Base-by-base conservation (phyloP, 2,329 filamentous ascomycete genomes). In the Colletotrichum scovillei region DNA sequence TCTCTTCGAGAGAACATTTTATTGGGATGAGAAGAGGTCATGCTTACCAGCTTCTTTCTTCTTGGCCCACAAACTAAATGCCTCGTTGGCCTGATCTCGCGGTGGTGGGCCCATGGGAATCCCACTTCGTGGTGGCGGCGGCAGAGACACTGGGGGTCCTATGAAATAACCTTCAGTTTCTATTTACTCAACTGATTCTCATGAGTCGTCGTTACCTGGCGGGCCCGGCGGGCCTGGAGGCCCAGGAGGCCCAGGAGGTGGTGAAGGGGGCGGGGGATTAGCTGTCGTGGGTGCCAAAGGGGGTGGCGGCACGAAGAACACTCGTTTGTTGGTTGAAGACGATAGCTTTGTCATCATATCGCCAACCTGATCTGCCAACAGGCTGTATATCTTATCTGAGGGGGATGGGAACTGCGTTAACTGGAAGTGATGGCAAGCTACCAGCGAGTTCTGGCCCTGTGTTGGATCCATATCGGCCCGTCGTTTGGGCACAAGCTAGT, bases 351-450 rank as follows among this genome's bases (percentile, higher is more conserved):
- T 32, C 22, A 63, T 71, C 69, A 75, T 73, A 5, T 67, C 35
- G 24, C 5, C 22, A 16, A 72, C 30, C 4, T 57, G 46, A 16
- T 73, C 67, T 8, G n/a, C 26, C 5, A 64, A 42, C 60, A 78
- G 8, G 46, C 57, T 26, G 68, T 76, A 63, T 69, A 74, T 42
- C 69, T 52, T 14, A 53, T 76, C 75, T 24, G 72, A 74, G 0
- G 73, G 57, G 16, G 74, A 74, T 1, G 76, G 57, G 35, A 78
- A 76, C 2, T 72, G 67, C 14, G 76, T 63, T 12, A 78, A n/a
- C 12, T 76, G 71, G 22, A 70, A 69, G 22, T 78, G 74, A 28
- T 74, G 62, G 49, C 76, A 78, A 35, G 76, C 67, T 58, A 78
- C 67, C 5, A 42, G 28, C 7, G 58, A 8, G 35, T 68, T 38